Evolutionary conservation across 192 early-diverging fungal species (phyloP).

Genomic region (Entomortierella chlamydospora): DNA sequence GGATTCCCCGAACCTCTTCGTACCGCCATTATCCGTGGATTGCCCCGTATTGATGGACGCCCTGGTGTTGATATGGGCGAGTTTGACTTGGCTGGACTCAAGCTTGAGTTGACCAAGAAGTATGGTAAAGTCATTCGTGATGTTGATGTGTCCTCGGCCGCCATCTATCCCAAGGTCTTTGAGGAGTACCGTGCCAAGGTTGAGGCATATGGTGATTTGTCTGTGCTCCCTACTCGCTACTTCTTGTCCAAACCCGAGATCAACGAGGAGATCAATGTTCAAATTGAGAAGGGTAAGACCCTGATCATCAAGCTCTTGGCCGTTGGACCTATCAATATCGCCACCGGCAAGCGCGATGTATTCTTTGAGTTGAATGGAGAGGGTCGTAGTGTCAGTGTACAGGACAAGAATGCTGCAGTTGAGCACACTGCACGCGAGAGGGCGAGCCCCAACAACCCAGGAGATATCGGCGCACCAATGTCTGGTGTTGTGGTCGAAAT

Average conservation of each 20-base stretch:
- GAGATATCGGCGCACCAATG: constrained; percentile 96
- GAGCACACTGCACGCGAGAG: constrained; percentile 75
- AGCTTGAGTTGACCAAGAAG: constrained; percentile 81
- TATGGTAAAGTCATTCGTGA: constrained; percentile 86
- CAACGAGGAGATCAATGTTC: constrained; percentile 90
- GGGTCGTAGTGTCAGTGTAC: constrained; percentile 84
- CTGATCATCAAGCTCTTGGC: constrained; percentile 92
- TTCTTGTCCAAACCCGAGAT: constrained; percentile 89
- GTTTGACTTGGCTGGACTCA: constrained; percentile 82
- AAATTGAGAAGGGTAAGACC: constrained; percentile 89
- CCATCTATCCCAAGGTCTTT: constrained; percentile 95
- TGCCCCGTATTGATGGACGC: constrained; percentile 82
- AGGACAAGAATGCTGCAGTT: constrained; percentile 71
- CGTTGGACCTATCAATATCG: constrained; percentile 83
- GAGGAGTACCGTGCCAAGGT: constrained; percentile 80
- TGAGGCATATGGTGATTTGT: constrained; percentile 88
- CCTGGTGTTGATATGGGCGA: constrained; percentile 86
- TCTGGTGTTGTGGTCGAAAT: constrained; percentile 94
- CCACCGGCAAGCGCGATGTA: constrained; percentile 83
- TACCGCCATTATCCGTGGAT: constrained; percentile 80
- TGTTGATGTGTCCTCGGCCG: constrained; percentile 87
- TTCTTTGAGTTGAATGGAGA: constrained; percentile 98
- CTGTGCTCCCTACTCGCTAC: constrained; percentile 90
- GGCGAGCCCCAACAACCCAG: constrained; percentile 81
- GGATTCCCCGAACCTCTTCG: constrained; percentile 95